Conservation (phyloP, 192 early-diverging fungal species). For the Allomyces javanicus region DNA sequence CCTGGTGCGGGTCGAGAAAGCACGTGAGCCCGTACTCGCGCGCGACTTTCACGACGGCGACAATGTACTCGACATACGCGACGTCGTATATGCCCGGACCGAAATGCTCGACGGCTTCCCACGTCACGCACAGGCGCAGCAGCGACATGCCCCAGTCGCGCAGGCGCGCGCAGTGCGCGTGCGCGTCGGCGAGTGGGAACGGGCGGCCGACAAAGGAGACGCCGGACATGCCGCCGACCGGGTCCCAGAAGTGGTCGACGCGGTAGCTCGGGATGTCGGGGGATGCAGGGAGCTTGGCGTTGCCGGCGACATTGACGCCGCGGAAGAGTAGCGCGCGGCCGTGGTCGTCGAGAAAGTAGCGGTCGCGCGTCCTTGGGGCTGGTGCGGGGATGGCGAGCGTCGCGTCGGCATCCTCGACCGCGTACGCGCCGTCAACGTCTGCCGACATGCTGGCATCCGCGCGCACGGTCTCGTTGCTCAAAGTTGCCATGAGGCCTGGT, state of each 20-base stretch:
- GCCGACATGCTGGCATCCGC: too few species aligned
- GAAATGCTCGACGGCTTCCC: slow-evolving; percentile 52
- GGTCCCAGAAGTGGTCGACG: slow-evolving; percentile 17
- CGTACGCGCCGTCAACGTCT: too few species aligned
- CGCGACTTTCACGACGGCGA: slow-evolving; percentile 24
- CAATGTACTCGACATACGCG: slow-evolving; percentile 30
- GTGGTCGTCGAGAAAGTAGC: slow-evolving; percentile 26
- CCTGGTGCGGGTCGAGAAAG: slow-evolving; percentile 39
- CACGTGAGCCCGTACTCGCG: slow-evolving; percentile 21
- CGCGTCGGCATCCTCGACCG: too few species aligned
- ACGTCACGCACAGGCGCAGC: slow-evolving; percentile 45
- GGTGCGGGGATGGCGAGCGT: background rate
- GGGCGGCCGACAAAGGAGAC: slow-evolving; percentile 56
- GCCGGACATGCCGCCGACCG: slow-evolving; percentile 18
- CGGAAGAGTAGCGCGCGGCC: slow-evolving; percentile 25
- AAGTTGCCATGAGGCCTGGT: too few species aligned
- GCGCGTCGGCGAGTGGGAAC: slow-evolving; percentile 44
- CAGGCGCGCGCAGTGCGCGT: slow-evolving; percentile 46
- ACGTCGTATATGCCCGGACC: slow-evolving; percentile 36
- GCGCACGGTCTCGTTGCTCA: too few species aligned
- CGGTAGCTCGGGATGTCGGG: slow-evolving; percentile 20
- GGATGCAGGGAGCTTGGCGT: slow-evolving; percentile 23
- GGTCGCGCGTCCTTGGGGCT: slow-evolving; percentile 11
- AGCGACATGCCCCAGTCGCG: slow-evolving; percentile 53
- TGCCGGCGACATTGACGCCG: slow-evolving; percentile 31